These are phyloP conservation scores for Daldinia caldariorum DNA, from an alignment of 495 filamentous ascomycete genomes.

Conservation along the genomic window DNA sequence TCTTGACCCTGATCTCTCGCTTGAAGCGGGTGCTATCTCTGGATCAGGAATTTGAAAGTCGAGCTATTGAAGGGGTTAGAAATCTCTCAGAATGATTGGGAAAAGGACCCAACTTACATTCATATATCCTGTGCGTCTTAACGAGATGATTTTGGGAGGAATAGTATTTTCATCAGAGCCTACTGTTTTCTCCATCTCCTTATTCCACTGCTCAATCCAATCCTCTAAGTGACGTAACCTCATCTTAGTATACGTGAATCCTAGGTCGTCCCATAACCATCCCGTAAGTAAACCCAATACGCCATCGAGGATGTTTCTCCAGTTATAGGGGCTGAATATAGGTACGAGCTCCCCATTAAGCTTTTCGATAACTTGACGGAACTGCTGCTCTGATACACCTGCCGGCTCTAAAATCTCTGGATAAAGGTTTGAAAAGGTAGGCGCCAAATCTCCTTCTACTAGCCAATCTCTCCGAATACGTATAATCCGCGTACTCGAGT, in stretches of 20 bases:
- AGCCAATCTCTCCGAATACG: slow-evolving; percentile 92
- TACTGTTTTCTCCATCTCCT: slow-evolving; percentile 64
- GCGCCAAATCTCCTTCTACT: slow-evolving; percentile 86
- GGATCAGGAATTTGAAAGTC: slow-evolving; percentile 89
- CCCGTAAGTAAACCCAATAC: slow-evolving; percentile 80
- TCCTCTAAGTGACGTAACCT: slow-evolving; percentile 71
- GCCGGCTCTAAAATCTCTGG: slow-evolving; percentile 93
- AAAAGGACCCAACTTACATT: slow-evolving; percentile 63
- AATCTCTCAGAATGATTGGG: not conserved
- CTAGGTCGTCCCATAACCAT: slow-evolving; percentile 94
- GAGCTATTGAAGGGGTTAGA: slow-evolving; percentile 57
- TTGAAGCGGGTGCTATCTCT: slow-evolving; percentile 61
- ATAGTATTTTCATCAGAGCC: slow-evolving; percentile 63
- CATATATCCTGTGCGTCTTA: slow-evolving; percentile 88
- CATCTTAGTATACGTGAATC: slow-evolving; percentile 75
- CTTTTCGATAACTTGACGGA: slow-evolving; percentile 78
- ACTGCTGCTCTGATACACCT: slow-evolving; percentile 79
- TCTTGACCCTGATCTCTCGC: slow-evolving; percentile 42
- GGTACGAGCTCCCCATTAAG: slow-evolving; percentile 77
- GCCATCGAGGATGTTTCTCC: slow-evolving; percentile 78
- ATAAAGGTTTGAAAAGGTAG: slow-evolving; percentile 91
- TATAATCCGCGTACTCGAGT: slow-evolving; percentile 84
- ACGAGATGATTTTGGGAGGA: slow-evolving; percentile 73
- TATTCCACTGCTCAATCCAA: slow-evolving; percentile 86
- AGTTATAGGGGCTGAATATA: slow-evolving; percentile 76